A percentile compares a stretch with the other conserved stretches of the same genome.
These are phyloP conservation scores for Zhuliangozyma parablackwelliae DNA, from an alignment of 1,139 yeast genomes.

Conservation along the genomic window DNA sequence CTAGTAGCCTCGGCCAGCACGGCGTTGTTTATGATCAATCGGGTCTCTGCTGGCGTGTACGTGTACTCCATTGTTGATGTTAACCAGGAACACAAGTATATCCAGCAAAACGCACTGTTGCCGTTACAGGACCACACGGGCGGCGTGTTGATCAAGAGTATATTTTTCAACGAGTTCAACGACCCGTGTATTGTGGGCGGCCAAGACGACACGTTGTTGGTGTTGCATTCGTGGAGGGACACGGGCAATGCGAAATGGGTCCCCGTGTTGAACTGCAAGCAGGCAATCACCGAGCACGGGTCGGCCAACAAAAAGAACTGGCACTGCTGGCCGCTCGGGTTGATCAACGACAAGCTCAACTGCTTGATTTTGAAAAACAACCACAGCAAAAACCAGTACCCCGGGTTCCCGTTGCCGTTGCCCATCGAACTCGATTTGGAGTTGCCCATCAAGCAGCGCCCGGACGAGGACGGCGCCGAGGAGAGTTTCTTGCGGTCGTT, in stretches of 20 bases:
- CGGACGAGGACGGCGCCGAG: conserved; percentile 19
- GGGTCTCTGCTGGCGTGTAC: conserved; percentile 24
- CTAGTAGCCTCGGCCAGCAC: conserved; percentile 31
- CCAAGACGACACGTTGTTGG: conserved; percentile 60
- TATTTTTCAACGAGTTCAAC: conserved; percentile 78
- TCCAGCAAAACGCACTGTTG: conserved; percentile 38
- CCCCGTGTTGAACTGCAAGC: conserved; percentile 70
- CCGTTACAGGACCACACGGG: conserved; percentile 24
- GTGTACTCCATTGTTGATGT: conserved; percentile 36
- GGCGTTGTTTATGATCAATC: conserved; percentile 31
- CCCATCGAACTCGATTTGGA: conserved; percentile 73
- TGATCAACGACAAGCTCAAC: conserved; percentile 61
- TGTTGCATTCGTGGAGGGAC: conserved; percentile 75
- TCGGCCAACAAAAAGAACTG: conserved; percentile 44
- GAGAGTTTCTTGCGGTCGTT: conserved; percentile 42
- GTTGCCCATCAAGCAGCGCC: conserved; percentile 47
- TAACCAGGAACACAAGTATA: conserved; percentile 30
- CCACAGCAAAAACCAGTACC: conserved; percentile 22
- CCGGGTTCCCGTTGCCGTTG: conserved; percentile 74
- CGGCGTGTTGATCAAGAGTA: conserved; percentile 46
- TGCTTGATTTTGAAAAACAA: conserved; percentile 61
- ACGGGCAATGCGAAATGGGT: conserved; percentile 80
- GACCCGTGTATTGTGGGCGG: conserved; percentile 86
- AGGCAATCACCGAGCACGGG: conserved; percentile 52
- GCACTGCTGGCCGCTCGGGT: conserved; percentile 87